These are phyloP conservation scores for Trebouxiophyceae sp. DNA, from an alignment of 163 green algal species.

Conservation along the genomic window DNA sequence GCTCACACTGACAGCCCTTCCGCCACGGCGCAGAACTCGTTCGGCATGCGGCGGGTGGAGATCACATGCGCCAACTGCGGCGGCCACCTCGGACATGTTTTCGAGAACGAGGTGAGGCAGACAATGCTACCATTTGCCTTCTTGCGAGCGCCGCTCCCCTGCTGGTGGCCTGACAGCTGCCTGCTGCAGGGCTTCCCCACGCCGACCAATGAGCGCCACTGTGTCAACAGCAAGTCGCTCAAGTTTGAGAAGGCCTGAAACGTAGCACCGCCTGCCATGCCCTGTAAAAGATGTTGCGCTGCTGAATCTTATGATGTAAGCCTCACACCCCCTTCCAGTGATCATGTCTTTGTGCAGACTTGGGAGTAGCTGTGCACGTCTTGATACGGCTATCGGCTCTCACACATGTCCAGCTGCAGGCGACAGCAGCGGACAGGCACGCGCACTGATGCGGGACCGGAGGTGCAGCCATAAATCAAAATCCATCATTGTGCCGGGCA, in stretches of 20 bases:
- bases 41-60: slow-evolving; percentile 64
- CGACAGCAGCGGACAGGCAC: too few relatives aligned
- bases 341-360: too few relatives aligned
- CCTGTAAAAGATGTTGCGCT: neutral
- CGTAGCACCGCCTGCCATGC: too few relatives aligned
- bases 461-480: too few relatives aligned
- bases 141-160: neutral
- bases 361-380: too few relatives aligned
- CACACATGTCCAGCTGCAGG: too few relatives aligned
- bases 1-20: neutral
- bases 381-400: too few relatives aligned
- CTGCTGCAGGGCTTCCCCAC: slow-evolving; percentile 71
- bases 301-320: slow-evolving; percentile 8
- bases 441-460: too few relatives aligned
- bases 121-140: neutral
- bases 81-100: slow-evolving; percentile 70
- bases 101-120: slow-evolving; percentile 47
- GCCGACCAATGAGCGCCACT: slow-evolving; percentile 79
- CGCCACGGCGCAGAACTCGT: slow-evolving; percentile 1
- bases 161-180: neutral
- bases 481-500: too few relatives aligned
- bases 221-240: slow-evolving; percentile 78
- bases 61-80: slow-evolving; percentile 74
- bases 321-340: too few relatives aligned
- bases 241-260: slow-evolving; percentile 42